Conservation (phyloP, 176 grass and related monocot genomes). For the Juncus effusus region DNA sequence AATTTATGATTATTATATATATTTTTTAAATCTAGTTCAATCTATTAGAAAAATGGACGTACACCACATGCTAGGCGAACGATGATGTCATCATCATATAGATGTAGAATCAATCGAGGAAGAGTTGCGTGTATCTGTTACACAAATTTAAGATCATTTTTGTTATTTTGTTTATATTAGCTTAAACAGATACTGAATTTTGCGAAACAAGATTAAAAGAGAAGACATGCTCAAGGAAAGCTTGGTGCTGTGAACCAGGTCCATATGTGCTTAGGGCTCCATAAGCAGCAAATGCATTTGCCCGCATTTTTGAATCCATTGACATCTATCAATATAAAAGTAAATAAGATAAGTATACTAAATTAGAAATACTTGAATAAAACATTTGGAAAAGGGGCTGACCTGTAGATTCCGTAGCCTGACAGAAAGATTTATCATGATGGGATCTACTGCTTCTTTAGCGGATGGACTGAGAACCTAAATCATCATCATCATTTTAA, state of each 20-base stretch:
- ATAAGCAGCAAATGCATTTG: slow-evolving; percentile 86
- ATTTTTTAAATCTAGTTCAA: neutral
- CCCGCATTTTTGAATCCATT: slow-evolving; percentile 81
- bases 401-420: slow-evolving; percentile 68
- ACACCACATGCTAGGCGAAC: slow-evolving; percentile 19
- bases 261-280: slow-evolving; percentile 69
- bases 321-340: slow-evolving; percentile 39
- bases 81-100: slow-evolving; percentile 28
- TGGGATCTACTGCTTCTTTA: slow-evolving; percentile 63
- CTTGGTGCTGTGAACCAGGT: slow-evolving; percentile 56
- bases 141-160: neutral
- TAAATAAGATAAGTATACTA: neutral
- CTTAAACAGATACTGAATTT: neutral
- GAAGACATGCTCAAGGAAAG: slow-evolving; percentile 85
- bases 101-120: slow-evolving; percentile 61
- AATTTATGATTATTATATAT: slow-evolving; percentile 5
- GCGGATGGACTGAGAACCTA: slow-evolving; percentile 70
- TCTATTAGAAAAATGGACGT: slow-evolving; percentile 10
- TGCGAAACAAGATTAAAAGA: neutral
- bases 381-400: too few relatives aligned
- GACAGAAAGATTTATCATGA: slow-evolving; percentile 72
- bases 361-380: slow-evolving; percentile 2
- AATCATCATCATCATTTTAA: slow-evolving; percentile 5
- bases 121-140: slow-evolving; percentile 53
- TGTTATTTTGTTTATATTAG: slow-evolving; percentile 6